Evolutionary conservation across 2,329 filamentous ascomycete species (phyloP), one percentile per base, ranked within the genome.

Genomic region (Aspergillus eucalypticola): DNA sequence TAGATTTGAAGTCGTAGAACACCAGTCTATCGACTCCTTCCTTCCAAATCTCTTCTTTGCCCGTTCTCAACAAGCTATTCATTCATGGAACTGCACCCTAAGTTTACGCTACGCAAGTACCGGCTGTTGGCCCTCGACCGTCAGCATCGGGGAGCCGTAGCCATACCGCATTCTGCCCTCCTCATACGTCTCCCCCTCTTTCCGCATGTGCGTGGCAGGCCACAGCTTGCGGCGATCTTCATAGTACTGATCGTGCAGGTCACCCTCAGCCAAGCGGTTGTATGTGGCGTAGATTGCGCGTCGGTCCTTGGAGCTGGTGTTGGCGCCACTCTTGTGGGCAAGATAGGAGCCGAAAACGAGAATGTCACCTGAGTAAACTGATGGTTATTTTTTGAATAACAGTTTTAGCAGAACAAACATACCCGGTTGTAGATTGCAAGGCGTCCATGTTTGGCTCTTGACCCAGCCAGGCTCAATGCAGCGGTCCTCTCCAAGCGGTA

Each of bases 281-380:
- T 79, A 80, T 0, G 78, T 80, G 2, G 78, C 76, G 60, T 80
- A 80, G 23, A 80, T 70, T 7, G 76, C 77, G 44, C 71, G 71
- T 1, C 78, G 71, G 48, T 76, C 68, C 54, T 69, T 70, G 1
- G 49, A 60, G 54, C 76, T 78, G 15, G 59, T 63, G 58, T 79
- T 78, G 29, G 69, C 58, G 11, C 71, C 74, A 52, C 72, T 75
- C 4, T 75, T 70, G 63, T 79, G 76, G 2, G 76, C 77, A 11
- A 78, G 66, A 58, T 78, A 77, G 6, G 72, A 76, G 1, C 77
- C 76, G 46, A 78, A 79, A 11, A 79, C 65, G 7, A 79, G 60
- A 8, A 78, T 66, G 13, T 75, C 69, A 8, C 73, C 75, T 76
- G 32, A 3, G 25, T 38, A 8, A 19, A n/a, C 3, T 2, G 17